Base-by-base conservation (phyloP, 2,329 filamentous ascomycete species). In the Trichophyton verrucosum region DNA sequence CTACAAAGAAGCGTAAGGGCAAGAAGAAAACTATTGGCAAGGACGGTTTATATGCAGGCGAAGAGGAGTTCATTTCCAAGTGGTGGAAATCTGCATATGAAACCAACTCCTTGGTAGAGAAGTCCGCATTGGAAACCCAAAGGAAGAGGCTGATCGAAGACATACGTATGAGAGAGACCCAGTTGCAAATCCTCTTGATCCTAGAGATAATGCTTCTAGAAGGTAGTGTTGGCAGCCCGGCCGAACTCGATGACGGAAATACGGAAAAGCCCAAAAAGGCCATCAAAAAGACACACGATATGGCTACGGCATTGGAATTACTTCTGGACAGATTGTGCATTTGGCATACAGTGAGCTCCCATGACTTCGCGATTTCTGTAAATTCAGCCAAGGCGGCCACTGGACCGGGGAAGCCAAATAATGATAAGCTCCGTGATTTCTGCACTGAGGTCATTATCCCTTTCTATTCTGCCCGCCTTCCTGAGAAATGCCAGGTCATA, bases 371-470 rank as follows among this genome's bases (percentile, higher is more conserved):
- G 13, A 22, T 27, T 20, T 63, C 68, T 15, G 62, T 66, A 30
- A 71, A 69, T 55, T 57, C 66, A 22, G 68, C 68, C n/a, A 68
- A 64, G n/a, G 65, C 68, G 30, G 67, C 60, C 56, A 67, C 68
- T 60, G 65, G 68, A 38, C 64, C 69, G 3, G 68, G 68, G 13
- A 74, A 72, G 64, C 72, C 71, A 58, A 70, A 74, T 20, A 76
- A 69, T 42, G 76, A 79, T 63, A 72, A 72, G n/a, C 69, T 80
- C 17, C 75, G 74, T 24, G 77, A 79, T 59, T 80, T 79, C 62
- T 80, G 77, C 65, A 76, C 74, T 0, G 77, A 80, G 61, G 76
- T 80, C 4, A 74, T 80, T 56, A 70, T 79, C 49, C 77, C 78
- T 11, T 79, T 79, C 67, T 80, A 79, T 64, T 75, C 72, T 30